Evolutionary conservation across 345 rosid genomes (phyloP), one percentile per base, ranked within the genome.

Genomic region (Pelargonium nanum): DNA sequence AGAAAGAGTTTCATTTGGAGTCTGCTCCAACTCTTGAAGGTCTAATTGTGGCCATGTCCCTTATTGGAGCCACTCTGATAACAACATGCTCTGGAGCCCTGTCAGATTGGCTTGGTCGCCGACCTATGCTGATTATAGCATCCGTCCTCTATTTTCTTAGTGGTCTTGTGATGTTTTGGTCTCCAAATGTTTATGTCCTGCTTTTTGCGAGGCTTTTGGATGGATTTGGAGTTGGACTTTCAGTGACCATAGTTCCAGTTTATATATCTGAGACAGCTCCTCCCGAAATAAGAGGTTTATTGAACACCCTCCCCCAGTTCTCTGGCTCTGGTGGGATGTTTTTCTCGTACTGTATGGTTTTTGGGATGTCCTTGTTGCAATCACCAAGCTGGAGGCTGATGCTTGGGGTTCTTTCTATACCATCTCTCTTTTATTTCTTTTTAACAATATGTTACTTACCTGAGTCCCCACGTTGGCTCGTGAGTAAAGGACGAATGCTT

Each of bases 381-480:
- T 74, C 80, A 19, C 95, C 96, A 9, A 94, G 74, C 68, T 94
- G 97, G 99, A 90, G 99, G 75, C 58, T 90, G 84, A 94, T 90
- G 97, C 92, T 94, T 45, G 99, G 99, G 54, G 84, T 94, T 73
- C 89, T 94, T 64, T 84, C 81, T 50, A 55, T 86, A 63, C 99
- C 99, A 32, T 88, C 99, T 13, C 70, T 86, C 25, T 2, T 80
- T 32, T 87, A 85, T 72, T 78, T 84, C 70, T 68, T 60, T 55
- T 73, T 93, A 62, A 77, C 88, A 0, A 13, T 86, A 59, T 83
- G 83, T 73, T 84, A 69, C 85, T 72, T 93, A 80, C 97, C 97
- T 0, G 99, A 93, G 81, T 93, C 99, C 19, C 99, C 99, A 5
- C 72, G 97, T 73, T 93, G 99, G 99, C 89, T 93, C 15, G 92